These are phyloP conservation scores for Coleophoma crateriformis DNA, from an alignment of 2,329 filamentous ascomycete species.

Conservation along the genomic window DNA sequence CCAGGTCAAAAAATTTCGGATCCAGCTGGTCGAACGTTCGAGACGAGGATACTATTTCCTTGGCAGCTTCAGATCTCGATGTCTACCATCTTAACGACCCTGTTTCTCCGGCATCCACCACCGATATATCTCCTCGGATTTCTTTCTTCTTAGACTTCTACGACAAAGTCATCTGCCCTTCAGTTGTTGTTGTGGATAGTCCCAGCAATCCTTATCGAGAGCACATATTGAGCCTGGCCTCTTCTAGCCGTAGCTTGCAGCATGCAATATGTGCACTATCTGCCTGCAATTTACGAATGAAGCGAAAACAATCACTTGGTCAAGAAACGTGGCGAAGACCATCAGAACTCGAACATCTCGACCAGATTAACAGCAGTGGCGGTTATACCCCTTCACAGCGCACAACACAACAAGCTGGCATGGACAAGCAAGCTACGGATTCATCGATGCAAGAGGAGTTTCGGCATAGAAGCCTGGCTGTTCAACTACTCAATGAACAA, in stretches of 20 bases:
- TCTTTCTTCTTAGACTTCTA: conserved; percentile 92
- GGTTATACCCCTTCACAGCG: conserved; percentile 10
- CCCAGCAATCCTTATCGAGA: conserved; percentile 80
- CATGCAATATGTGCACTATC: conserved; percentile 88
- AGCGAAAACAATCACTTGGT: conserved; percentile 59
- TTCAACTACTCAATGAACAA: conserved; percentile 77
- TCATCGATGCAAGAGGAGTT: conserved; percentile 70
- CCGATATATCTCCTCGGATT: conserved; percentile 68
- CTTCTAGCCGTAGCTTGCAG: conserved; percentile 75
- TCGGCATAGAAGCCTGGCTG: conserved; percentile 75
- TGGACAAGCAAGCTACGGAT: conserved; percentile 38
- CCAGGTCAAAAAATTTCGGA: conserved; percentile 19
- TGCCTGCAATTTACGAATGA: conserved; percentile 86
- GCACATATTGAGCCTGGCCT: conserved; percentile 74
- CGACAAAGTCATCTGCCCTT: conserved; percentile 84
- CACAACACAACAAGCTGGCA: conserved; percentile 17
- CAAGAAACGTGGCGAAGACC: conserved; percentile 43
- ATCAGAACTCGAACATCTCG: conserved; percentile 23
- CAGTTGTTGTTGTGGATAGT: conserved; percentile 86
- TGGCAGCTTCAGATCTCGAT: conserved; percentile 19
- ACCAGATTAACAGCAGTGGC: conserved; percentile 21
- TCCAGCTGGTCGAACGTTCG: conserved; percentile 26
- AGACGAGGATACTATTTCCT: conserved; percentile 25
- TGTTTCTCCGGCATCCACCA: conserved; percentile 46
- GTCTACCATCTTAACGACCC: conserved; percentile 32